Evolutionary conservation across 768 basidiomycete species (phyloP).

Genomic region (Phaeotremella skinneri): DNA sequence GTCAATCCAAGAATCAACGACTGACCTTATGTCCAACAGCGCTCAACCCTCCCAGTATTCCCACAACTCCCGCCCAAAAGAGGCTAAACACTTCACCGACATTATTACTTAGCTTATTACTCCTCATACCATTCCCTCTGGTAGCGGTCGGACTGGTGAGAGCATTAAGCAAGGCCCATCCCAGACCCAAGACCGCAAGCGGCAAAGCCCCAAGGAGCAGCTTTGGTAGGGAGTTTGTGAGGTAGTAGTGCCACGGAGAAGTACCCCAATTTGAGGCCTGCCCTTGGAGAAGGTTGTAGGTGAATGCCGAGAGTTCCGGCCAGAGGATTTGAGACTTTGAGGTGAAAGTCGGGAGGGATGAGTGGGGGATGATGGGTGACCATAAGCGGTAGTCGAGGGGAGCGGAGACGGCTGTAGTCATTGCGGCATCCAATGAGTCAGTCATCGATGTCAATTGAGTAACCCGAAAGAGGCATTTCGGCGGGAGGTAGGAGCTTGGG

Average conservation of each 20-base stretch:
- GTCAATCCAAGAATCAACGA: background rate
- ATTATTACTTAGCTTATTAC: constrained; percentile 8
- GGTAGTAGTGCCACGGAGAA: constrained; percentile 32
- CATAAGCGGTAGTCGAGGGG: constrained; percentile 83
- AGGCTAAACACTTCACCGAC: constrained; percentile 17
- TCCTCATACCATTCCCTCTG: background rate
- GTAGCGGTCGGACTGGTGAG: background rate
- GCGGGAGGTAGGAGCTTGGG: too few relatives aligned
- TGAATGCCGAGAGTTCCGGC: constrained; percentile 77
- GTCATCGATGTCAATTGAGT: background rate
- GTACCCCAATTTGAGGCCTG: constrained; percentile 93
- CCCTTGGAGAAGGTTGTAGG: constrained; percentile 83
- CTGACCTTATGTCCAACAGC: constrained; percentile 71
- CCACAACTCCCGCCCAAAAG: constrained; percentile 22
- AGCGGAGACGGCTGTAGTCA: constrained; percentile 60
- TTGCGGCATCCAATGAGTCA: background rate
- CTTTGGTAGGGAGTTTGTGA: constrained; percentile 58
- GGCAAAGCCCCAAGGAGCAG: constrained; percentile 65
- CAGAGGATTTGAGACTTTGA: constrained; percentile 59
- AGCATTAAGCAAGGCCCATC: constrained; percentile 5
- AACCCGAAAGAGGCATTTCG: background rate
- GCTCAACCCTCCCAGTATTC: constrained; percentile 58
- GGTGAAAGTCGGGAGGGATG: constrained; percentile 50
- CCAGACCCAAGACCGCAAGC: constrained; percentile 58
- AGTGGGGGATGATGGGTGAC: constrained; percentile 49